Base-by-base conservation (phyloP, 257 asterid species). In the Lycium ferocissimum region DNA sequence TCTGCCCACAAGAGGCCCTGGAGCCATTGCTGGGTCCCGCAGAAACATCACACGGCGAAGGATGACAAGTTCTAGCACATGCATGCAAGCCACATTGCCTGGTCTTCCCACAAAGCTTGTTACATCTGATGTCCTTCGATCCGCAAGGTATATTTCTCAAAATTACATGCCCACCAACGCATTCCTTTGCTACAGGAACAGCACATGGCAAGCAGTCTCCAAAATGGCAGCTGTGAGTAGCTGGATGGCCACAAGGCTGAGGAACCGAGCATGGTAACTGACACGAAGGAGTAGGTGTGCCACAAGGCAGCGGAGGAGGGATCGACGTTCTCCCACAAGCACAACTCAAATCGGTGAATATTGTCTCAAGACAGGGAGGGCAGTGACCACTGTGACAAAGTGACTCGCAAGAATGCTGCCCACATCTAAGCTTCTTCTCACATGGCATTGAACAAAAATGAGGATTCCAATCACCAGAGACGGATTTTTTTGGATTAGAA, bases 301-400 rank as follows among this genome's bases (percentile, higher is more conserved):
- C 99, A 88, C 99, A 97, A 43, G 99, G 98, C 51, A 91, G 88
- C 2, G 99, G 99, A 84, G 99, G 99, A 84, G 98, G 98, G 71
- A 97, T 92, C 14, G 99, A 94, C 57, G 98, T 95, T 85, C 92
- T 89, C 85, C 98, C 98, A 71, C 99, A 97, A 33, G 98, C 95
- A 90, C 99, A 97, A 53, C 98, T 84, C 93, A 97, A 89, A 89
- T 97, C 98, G 0, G 94, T 90, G 81, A 97, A 97, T 84, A 93
- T 94, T 20, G 98, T 95, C 88, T 94, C 96, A 65, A 95, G 88
- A 85, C 99, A 97, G 54, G 99, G 97, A 87, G 99, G 99, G 80
- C 99, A 97, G 85, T 97, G 98, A 67, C 99, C 99, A 66, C 96
- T 94, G 89, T 97, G 99, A 88, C 99, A 97, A n/a, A 94, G 90